Evolutionary conservation across 2,329 filamentous ascomycete species (phyloP), one percentile per base, ranked within the genome.

Genomic region (Fusarium nelsonii): DNA sequence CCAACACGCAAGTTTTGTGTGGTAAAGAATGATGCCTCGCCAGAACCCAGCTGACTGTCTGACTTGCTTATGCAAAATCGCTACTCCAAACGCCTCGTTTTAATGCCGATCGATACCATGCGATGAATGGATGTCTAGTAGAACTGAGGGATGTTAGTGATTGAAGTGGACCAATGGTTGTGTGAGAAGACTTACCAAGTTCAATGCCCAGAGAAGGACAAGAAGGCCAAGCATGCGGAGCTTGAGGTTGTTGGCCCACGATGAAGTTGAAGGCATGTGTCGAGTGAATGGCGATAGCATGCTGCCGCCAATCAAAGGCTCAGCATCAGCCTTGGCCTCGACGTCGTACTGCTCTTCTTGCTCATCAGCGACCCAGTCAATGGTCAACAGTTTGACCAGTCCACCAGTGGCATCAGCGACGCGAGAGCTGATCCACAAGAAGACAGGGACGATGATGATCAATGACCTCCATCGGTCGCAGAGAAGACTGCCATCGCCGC

Each of bases 401-500:
- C 68, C 68, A 34, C 68, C 68, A 8, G 68, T 71, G 8, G 68
- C 68, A 20, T 70, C 68, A 2, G 68, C 68, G 15, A 71, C 56
- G 10, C 63, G 64, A 0, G 64, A 58, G 58, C 74, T 76, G 8
- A 76, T 63, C 70, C 68, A 75, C 18, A 76, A n/a, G 59, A 76
- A 75, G 30, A 74, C 28, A 1, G 74, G 74, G 3, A 74, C 65
- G 36, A 77, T 70, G 36, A 77, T 39, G 23, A 75, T n/a, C 4
- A 77, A 40, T 7, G 58, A 61, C 53, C 63, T 74, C 71, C 72
- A 74, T 8, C 72, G 71, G 46, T 72, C 72, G 6, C 51, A 53
- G 11, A 74, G 64, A 10, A 74, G 62, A 11, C 64, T 66, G 3
- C 59, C 72, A 1, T 72, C 69, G 1, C 67, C 67, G 11, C 59